Base-by-base conservation (phyloP, 441 rosid genomes). In the Isatis lusitanica region DNA sequence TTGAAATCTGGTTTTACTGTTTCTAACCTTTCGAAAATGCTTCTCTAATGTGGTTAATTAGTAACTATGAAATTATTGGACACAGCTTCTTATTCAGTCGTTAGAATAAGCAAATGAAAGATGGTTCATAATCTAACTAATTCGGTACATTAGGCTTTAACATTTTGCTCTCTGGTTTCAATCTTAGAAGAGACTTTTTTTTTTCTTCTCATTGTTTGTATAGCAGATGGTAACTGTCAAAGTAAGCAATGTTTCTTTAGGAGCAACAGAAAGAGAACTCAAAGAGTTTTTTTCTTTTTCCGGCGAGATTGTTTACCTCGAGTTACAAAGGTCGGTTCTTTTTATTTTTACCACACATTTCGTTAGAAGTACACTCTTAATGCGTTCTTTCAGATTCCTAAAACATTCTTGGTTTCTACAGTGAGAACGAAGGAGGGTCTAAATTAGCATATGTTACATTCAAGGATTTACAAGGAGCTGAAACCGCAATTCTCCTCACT, bases 281-380 rank as follows among this genome's bases (percentile, higher is more conserved):
- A 84, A 84, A 78, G 97, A 94, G 79, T 94, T 94, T 77, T 94
- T 91, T 63, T 94, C 97, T 36, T 91, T 90, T 71, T 91, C 98
- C 33, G 98, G 97, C 42, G 93, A 90, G 43, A 91, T 94, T 66
- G 81, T 78, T 71, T 88, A 91, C 81, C 91, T 91, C 48, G 98
- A 91, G 73, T 79, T 83, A 80, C 81, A 58, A 60, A 82, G 95
- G 98, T 94, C 51, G 47, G 79, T 73, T 59, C 8, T 74, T 40
- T 59, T 0, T 8, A 56, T 12, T 48, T 66, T 40, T 7, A 16
- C 12, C 43, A 18, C 10, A 44, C 28, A 38, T 10, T 63, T 56
- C 42, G n/a, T 43, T 60, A 57, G 4, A 63, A 40, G 35, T 9
- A 26, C 26, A 18, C 9, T 52, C 35, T 58, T 53, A 12, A 26